These are phyloP conservation scores for Sporobolomyces roseus DNA, from an alignment of 768 basidiomycete species.

Conservation along the genomic window DNA sequence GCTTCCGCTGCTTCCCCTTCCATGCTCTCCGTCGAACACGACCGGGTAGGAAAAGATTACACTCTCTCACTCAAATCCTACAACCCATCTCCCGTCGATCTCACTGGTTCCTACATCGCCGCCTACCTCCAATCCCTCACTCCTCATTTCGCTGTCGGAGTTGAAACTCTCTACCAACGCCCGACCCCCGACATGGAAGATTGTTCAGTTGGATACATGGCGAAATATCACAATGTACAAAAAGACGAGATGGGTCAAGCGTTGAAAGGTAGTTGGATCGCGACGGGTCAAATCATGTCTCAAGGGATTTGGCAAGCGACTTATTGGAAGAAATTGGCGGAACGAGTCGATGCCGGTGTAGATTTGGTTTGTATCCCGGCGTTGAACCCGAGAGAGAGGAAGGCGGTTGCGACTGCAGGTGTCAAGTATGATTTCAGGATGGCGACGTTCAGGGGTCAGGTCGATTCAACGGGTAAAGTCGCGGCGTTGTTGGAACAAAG, in stretches of 20 bases:
- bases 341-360: conserved; percentile 95
- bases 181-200: conserved; percentile 56
- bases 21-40: conserved; percentile 91
- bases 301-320: conserved; percentile 73
- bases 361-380: conserved; percentile 79
- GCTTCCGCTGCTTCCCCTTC: conserved; percentile 67
- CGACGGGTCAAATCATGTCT: conserved; percentile 51
- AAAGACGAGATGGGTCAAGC: conserved; percentile 31
- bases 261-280: conserved; percentile 42
- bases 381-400: conserved; percentile 64
- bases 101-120: conserved; percentile 85
- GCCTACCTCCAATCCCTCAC: conserved; percentile 90
- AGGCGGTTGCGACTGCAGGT: conserved; percentile 87
- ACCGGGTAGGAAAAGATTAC: conserved; percentile 83
- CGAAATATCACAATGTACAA: conserved; percentile 60
- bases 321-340: conserved; percentile 93
- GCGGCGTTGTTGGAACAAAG: conserved; percentile 91
- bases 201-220: conserved; percentile 63
- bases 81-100: conserved; percentile 82
- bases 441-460: conserved; percentile 87
- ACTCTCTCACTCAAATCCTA: conserved; percentile 78
- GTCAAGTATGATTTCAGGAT: conserved; percentile 95
- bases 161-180: conserved; percentile 78
- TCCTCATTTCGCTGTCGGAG: conserved; percentile 79
- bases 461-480: conserved; percentile 93